phyloP scores from a whole-genome alignment of 1,139 yeast species.

The Saccharomyces hybrid region DNA sequence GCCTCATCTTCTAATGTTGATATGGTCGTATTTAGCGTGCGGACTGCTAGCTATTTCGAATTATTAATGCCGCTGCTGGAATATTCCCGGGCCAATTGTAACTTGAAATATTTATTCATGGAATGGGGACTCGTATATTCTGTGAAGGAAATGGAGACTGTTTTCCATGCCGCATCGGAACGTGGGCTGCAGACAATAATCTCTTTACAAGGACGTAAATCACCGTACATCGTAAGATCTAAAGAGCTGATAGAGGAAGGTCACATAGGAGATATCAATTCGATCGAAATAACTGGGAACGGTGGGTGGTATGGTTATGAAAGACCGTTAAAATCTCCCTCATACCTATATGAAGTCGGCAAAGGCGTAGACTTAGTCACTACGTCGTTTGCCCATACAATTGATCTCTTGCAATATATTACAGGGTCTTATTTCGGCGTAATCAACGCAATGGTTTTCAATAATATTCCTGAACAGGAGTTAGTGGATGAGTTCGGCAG shows the following conservation, averaged over 20 bases:
- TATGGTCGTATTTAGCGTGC: slow-evolving; percentile 17
- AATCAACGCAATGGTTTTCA: slow-evolving; percentile 18
- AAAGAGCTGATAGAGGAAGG: slow-evolving; percentile 19
- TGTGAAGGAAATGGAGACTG: slow-evolving; percentile 12
- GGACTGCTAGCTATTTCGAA: slow-evolving; percentile 12
- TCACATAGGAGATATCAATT: slow-evolving; percentile 19
- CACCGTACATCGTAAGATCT: slow-evolving; percentile 20
- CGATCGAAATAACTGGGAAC: slow-evolving; percentile 18
- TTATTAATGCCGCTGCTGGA: slow-evolving; percentile 12
- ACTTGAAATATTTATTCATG: slow-evolving; percentile 15
- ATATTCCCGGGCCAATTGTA: slow-evolving; percentile 5
- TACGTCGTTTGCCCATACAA: slow-evolving; percentile 20
- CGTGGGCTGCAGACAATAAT: slow-evolving; percentile 17
- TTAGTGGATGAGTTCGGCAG: slow-evolving; percentile 17
- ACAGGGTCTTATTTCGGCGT: slow-evolving; percentile 19
- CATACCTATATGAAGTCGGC: slow-evolving; percentile 15
- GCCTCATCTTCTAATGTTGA: slow-evolving; percentile 12
- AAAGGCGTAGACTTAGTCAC: slow-evolving; percentile 18
- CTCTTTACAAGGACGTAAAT: slow-evolving; percentile 19
- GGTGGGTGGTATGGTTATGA: slow-evolving; percentile 23
- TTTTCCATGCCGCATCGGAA: slow-evolving; percentile 12
- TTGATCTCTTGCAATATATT: slow-evolving; percentile 20
- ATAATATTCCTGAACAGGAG: slow-evolving; percentile 18
- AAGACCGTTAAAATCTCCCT: slow-evolving; percentile 17
- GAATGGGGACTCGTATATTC: slow-evolving; percentile 18